Percentiles rank a stretch among this genome's conserved stretches.
Conservation (phyloP, 1,284 basidiomycete species). For the Pisolithus thermaeus region DNA sequence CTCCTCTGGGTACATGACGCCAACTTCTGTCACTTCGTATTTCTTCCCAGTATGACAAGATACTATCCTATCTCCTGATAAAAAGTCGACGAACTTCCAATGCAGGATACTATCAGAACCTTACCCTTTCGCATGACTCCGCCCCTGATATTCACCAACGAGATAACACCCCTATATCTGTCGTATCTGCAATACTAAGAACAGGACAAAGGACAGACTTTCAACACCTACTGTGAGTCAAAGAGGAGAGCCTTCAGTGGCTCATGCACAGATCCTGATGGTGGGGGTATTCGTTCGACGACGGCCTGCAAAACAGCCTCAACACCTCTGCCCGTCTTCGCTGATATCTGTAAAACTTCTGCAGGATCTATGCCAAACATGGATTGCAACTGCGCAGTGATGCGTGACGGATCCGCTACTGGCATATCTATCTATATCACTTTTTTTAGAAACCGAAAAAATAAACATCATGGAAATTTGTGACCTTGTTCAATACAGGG, state of each 20-base stretch:
- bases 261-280: slow-evolving; percentile 43
- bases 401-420: slow-evolving; percentile 75
- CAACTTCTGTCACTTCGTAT: slow-evolving; percentile 90
- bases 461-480: slow-evolving; percentile 1
- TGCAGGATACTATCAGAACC: neutral
- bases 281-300: slow-evolving; percentile 78
- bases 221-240: slow-evolving; percentile 75
- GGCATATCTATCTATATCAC: slow-evolving; percentile 75
- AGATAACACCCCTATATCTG: slow-evolving; percentile 94
- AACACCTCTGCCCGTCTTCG: slow-evolving; percentile 88
- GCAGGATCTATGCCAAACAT: slow-evolving; percentile 75
- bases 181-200: slow-evolving; percentile 67
- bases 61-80: slow-evolving; percentile 78
- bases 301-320: slow-evolving; percentile 76
- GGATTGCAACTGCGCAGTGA: slow-evolving; percentile 74
- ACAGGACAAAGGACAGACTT: neutral
- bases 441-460: slow-evolving; percentile 1
- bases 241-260: slow-evolving; percentile 87
- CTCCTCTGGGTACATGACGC: slow-evolving; percentile 91
- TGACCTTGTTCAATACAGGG: slow-evolving; percentile 91
- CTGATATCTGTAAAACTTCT: slow-evolving; percentile 77
- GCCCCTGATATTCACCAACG: slow-evolving; percentile 75
- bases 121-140: slow-evolving; percentile 62
- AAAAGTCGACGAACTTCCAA: neutral
- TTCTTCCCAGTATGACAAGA: slow-evolving; percentile 85